Base-by-base conservation (phyloP, 768 basidiomycete genomes). In the Mycena venus region DNA sequence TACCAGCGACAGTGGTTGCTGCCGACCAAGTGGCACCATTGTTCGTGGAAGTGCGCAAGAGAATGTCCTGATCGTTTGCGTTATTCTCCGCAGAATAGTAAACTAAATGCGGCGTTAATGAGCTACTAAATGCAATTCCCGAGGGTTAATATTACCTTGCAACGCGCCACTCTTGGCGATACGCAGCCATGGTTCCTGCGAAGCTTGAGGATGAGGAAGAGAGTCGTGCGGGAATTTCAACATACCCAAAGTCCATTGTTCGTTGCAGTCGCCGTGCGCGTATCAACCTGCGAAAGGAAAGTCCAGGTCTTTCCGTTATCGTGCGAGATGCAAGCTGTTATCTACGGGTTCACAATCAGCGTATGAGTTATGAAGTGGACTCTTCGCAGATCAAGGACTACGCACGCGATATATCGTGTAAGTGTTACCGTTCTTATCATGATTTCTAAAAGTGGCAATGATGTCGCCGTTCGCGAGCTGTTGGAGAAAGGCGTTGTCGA, bases 161-260 rank as follows among this genome's bases (percentile, higher is more conserved):
- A 80, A 25, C 4, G 75, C 73, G 15, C 77, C 75, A 51, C 64
- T 73, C 21, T 34, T 53, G 15, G 77, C 29, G 32, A 78, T 55
- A n/a, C 79, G 75, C 29, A 68, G 38, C 51, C 77, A 80, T 10
- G 78, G 79, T 72, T 80, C 79, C 79, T 78, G 51, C 7, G 71
- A 21, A 15, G 31, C 38, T 42, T 25, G n/a, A 29, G 53, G 7
- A 23, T 65, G 10, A 58, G 69, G 7, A 27, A 23, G 7, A 49
- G 47, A 38, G 6, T 64, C 17, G 23, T 4, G 49, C 31, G 21
- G 8, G 47, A 14, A 59, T 23, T 21, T 9, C 27, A 68, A 60
- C 70, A 51, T 53, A 75, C 79, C 79, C 79, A 80, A 31, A 80
- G 72, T 4, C 79, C 79, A 66, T 79, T 77, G 58, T 79, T 77